phyloP scores from a whole-genome alignment of 768 basidiomycete genomes.

The Roridomyces roridus region DNA sequence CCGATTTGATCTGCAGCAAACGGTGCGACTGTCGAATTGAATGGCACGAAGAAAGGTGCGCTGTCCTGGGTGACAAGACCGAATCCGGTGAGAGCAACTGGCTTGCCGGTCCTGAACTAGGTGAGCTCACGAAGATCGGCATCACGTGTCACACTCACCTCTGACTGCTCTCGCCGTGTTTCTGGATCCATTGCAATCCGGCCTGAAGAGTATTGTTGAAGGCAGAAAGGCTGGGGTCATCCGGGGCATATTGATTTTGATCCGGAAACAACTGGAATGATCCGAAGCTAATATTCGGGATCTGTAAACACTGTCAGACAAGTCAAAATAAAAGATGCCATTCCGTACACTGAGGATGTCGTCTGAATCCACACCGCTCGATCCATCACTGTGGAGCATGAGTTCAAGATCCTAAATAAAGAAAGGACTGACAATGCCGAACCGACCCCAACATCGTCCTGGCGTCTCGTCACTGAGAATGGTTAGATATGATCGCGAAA shows the following conservation, averaged over 20 bases:
- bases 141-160: slow-evolving; percentile 42
- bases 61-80: slow-evolving; percentile 68
- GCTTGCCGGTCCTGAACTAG: slow-evolving; percentile 59
- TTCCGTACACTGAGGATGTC: slow-evolving; percentile 51
- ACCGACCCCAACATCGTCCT: slow-evolving; percentile 49
- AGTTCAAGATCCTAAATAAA: background rate
- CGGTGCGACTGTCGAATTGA: slow-evolving; percentile 51
- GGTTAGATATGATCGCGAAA: slow-evolving; percentile 11
- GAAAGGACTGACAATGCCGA: slow-evolving; percentile 43
- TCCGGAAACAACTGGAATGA: slow-evolving; percentile 75
- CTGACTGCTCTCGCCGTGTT: slow-evolving; percentile 49
- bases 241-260: slow-evolving; percentile 58
- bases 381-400: slow-evolving; percentile 47
- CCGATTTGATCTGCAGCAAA: slow-evolving; percentile 12
- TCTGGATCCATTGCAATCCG: slow-evolving; percentile 62
- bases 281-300: slow-evolving; percentile 61
- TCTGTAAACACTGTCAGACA: slow-evolving; percentile 25
- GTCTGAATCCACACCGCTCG: slow-evolving; percentile 70
- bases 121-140: background rate
- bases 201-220: slow-evolving; percentile 59
- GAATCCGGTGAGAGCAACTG: slow-evolving; percentile 57
- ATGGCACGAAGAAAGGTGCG: slow-evolving; percentile 62
- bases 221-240: slow-evolving; percentile 53
- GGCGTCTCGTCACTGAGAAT: slow-evolving; percentile 51
- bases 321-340: background rate